Base-by-base conservation (phyloP, 805 yeast genomes). In the Metschnikowia drakensbergensis region DNA sequence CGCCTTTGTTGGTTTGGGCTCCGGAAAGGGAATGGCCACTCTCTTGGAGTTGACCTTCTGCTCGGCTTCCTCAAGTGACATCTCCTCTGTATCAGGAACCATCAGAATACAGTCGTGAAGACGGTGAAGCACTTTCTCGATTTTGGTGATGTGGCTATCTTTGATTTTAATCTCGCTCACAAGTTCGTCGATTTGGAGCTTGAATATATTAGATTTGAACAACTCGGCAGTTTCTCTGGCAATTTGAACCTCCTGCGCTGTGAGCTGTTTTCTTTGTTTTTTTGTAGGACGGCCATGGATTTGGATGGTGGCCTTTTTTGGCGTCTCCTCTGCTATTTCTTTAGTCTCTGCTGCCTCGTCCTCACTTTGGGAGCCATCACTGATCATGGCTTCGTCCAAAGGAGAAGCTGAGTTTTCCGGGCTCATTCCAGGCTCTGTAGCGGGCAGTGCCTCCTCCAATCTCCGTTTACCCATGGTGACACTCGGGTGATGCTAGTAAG, bases 141-240 rank as follows among this genome's bases (percentile, higher is more conserved):
- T 81, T 42, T 75, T 72, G 44, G 79, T 63, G 38, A 85, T 77
- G 59, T 84, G 83, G 13, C 80, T 66, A 17, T 88, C 92, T 58
- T 86, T 86, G 36, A 91, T 65, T 57, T 81, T 80, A 36, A 92
- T 79, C 66, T 92, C 98, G 56, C 81, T 80, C 57, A 94, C 71
- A 36, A 94, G 72, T 63, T 91, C 98, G 67, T 91, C 98, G 52
- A 94, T 90, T 70, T 94, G 96, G 49, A 94, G 69, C 66, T 94
- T 94, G 82, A 94, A 92, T 47, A 94, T 90, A 67, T 91, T 94
- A 6, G 97, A 89, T 62, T 91, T 89, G 81, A 91, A 94, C 40
- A 92, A 71, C 65, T 91, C 97, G 1, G 96, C 94, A 0, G 97
- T 88, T 65, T 91, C 97, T 58, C 96, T 79, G 0, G 97, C 96